Base-by-base conservation (phyloP, 176 grass and related monocot species). In the Ensete glaucum region DNA sequence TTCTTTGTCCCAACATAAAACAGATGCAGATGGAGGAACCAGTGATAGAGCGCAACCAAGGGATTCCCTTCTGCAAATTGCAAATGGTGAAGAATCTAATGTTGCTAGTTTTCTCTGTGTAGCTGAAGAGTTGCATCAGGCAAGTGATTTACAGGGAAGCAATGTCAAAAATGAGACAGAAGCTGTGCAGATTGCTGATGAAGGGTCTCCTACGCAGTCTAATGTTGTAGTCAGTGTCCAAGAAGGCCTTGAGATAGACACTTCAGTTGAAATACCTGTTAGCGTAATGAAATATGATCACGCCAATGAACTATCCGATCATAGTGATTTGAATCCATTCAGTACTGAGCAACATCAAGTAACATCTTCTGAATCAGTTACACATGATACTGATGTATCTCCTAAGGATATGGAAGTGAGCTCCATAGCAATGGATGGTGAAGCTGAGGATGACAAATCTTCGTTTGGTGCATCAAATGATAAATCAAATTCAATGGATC, bases 371-470 rank as follows among this genome's bases (percentile, higher is more conserved):
- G 86, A 89, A 55, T 81, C 26, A 1, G 54, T 81, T 25, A 27
- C 71, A 8, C 53, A 53, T 73, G 73, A 67, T 63, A 74, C 69
- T 49, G 26, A 89, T 73, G 54, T 53, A 29, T 87, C 86, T 78
- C 73, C 19, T 71, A 81, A 50, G 50, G 49, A 51, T 24, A 65
- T 82, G 76, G 84, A 86, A 73, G 54, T 81, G 64, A 73, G 55
- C 75, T 74, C 62, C 54, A 72, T 73, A 13, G 73, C 50, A 84
- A 78, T 73, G 60, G 70, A 80, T 81, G 72, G 21, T 50, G 80
- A 62, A 87, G 53, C 62, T 74, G 86, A 86, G 75, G 81, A 88
- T 74, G 80, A 81, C 0, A 85, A 76, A 54, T 76, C 81, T 15
- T 77, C 73, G 26, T 71, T 54, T 75, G 53, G 67, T 73, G 79